Conservation (phyloP, 352 stramenopile genomes). For the Globisporangium radiosum region DNA sequence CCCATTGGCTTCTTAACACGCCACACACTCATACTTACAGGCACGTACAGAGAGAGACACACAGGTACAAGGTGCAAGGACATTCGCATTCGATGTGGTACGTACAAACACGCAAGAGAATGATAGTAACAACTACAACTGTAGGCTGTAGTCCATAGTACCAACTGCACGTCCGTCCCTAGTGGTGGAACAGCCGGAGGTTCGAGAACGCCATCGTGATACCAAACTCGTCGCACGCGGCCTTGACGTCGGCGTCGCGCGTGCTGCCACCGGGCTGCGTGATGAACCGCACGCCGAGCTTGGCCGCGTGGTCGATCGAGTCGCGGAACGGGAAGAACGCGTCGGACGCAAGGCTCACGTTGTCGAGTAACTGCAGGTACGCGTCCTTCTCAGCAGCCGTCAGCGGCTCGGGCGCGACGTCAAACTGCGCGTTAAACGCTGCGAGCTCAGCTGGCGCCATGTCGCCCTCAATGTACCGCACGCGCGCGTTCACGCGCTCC, state of each 20-base stretch:
- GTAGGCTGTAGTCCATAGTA: no score
- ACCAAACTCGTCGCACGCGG: constrained; percentile 96
- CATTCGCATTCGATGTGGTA: no score
- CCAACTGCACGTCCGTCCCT: constrained; percentile 20
- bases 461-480: constrained; percentile 99
- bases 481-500: constrained; percentile 98
- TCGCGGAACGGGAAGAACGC: constrained; percentile 99
- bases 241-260: constrained; percentile 88
- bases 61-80: no score
- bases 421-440: constrained; percentile 95
- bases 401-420: constrained; percentile 89
- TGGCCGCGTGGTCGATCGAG: constrained; percentile 96
- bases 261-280: constrained; percentile 92
- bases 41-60: no score
- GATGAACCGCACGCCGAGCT: constrained; percentile 96
- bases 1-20: no score
- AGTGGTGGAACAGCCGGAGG: constrained; percentile 99
- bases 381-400: constrained; percentile 92
- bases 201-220: constrained; percentile 99
- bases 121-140: no score
- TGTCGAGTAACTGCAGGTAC: constrained; percentile 87
- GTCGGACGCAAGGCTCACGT: constrained; percentile 96
- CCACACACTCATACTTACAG: no score
- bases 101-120: no score
- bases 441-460: constrained; percentile 94